Base-by-base conservation (phyloP, 1,284 basidiomycete genomes). In the Boletus mariae region DNA sequence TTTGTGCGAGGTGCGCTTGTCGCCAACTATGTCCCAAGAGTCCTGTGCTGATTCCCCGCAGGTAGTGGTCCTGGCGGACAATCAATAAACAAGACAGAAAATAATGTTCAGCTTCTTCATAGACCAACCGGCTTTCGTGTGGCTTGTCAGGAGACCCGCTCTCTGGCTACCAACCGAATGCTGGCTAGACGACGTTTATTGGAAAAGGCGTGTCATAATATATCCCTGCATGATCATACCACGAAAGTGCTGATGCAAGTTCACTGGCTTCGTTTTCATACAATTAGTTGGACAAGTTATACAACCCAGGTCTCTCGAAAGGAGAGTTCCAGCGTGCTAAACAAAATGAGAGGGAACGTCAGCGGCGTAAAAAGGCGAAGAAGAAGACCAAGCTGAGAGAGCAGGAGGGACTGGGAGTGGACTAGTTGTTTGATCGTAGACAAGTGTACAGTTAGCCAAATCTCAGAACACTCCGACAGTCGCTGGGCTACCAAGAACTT, bases 11-110 rank as follows among this genome's bases (percentile, higher is more conserved):
- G 89, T 86, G 61, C 53, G 76, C 63, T 37, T 26, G 7, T 44
- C 8, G 25, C 17, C 28, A 35, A n/a, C 29, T n/a, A 28, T 40
- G 3, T 37, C 35, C 29, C n/a, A 17, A 29, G 29, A 32, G 47
- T 42, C 11, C 3, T 2, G 25, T 47, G 10, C 34, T 58, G 20
- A 62, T 54, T 50, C 20, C 9, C 10, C 40, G 12, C 50, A 90
- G 88, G 88, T 46, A 87, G 89, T 68, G 89, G 89, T 26, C 90
- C 90, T 64, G 89, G 89, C 28, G 90, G 89, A 34, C 89, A 92
- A 73, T 90, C 89, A 26, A 83, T 92, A 64, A 92, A 92, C 74
- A 92, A 92, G 74, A 90, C 89, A 54, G 78, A 86, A 71, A 90
- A 90, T 65, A 87, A 89, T 63, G 88, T 92, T 29, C 89, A 91